Percentiles rank a stretch among this genome's conserved stretches.
Conservation (phyloP, 495 filamentous ascomycete genomes). For the Lasiosphaeria hispida region DNA sequence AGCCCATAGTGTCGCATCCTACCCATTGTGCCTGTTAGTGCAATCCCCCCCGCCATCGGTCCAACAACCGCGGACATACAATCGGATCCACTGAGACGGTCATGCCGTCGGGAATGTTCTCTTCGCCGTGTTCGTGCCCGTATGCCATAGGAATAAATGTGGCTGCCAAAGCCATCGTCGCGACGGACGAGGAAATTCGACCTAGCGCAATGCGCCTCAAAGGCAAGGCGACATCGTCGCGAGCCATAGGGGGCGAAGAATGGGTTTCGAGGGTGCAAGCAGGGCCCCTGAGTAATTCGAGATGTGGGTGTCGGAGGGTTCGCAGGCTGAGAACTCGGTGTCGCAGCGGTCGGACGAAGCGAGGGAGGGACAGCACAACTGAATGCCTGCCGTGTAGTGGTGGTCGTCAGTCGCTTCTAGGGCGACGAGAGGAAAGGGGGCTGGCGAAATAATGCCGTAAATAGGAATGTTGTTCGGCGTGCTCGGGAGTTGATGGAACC, state of each 20-base stretch:
- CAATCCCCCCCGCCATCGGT: slow-evolving; percentile 14
- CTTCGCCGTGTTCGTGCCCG: slow-evolving; percentile 74
- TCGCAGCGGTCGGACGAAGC: background rate
- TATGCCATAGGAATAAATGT: slow-evolving; percentile 39
- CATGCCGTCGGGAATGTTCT: slow-evolving; percentile 72
- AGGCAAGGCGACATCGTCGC: slow-evolving; percentile 9
- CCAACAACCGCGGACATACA: slow-evolving; percentile 51
- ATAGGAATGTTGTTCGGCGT: slow-evolving; percentile 1
- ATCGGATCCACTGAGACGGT: slow-evolving; percentile 79
- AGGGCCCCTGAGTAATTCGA: slow-evolving; percentile 3
- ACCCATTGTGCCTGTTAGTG: slow-evolving; percentile 14
- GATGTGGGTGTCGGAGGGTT: slow-evolving; percentile 3
- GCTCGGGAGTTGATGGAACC: slow-evolving; percentile 8
- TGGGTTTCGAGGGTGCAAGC: slow-evolving; percentile 13
- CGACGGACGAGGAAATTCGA: slow-evolving; percentile 12
- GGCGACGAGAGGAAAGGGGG: background rate
- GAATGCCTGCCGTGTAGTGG: slow-evolving; percentile 13
- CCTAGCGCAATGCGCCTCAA: slow-evolving; percentile 5
- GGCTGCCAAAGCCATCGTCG: slow-evolving; percentile 19
- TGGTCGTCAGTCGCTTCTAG: background rate
- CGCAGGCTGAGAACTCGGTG: background rate
- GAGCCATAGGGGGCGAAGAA: slow-evolving; percentile 15
- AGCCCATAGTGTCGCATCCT: slow-evolving; percentile 86
- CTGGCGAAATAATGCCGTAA: background rate
- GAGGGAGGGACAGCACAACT: slow-evolving; percentile 13